Evolutionary conservation across 805 yeast species (phyloP).

Genomic region (Ogataea pini): DNA sequence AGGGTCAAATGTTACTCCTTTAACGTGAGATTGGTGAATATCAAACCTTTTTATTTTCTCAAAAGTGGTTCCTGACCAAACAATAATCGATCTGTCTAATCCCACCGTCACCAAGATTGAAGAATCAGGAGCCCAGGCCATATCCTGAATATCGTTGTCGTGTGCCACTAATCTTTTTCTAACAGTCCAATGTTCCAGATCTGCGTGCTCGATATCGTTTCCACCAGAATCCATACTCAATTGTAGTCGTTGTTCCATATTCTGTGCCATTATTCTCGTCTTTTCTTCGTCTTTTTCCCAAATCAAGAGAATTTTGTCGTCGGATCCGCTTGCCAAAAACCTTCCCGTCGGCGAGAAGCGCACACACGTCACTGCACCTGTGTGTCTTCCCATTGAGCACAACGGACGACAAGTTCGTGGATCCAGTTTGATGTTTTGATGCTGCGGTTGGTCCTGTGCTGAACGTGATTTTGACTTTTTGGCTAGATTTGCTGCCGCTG

Average conservation of each 20-base stretch:
- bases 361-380: conserved; percentile 95
- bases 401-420: conserved; percentile 53
- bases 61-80: conserved; percentile 93
- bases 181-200: conserved; percentile 92
- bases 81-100: conserved; percentile 84
- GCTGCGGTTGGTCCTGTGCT: conserved; percentile 4
- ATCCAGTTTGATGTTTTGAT: conserved; percentile 26
- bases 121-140: conserved; percentile 97
- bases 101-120: conserved; percentile 91
- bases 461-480: conserved; percentile 12
- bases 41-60: conserved; percentile 87
- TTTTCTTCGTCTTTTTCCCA: conserved; percentile 88
- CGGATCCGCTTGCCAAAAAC: conserved; percentile 92
- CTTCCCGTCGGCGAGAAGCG: conserved; percentile 91
- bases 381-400: conserved; percentile 91
- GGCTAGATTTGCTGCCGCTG: conserved; percentile 6
- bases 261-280: conserved; percentile 41
- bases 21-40: conserved; percentile 91
- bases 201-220: conserved; percentile 63
- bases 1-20: conserved; percentile 96
- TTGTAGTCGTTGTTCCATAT: conserved; percentile 29
- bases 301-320: conserved; percentile 84
- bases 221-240: conserved; percentile 14
- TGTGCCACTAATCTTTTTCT: conserved; percentile 92
- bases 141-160: conserved; percentile 96